Conservation (phyloP, 257 asterid genomes). For the Jacaranda copaia region DNA sequence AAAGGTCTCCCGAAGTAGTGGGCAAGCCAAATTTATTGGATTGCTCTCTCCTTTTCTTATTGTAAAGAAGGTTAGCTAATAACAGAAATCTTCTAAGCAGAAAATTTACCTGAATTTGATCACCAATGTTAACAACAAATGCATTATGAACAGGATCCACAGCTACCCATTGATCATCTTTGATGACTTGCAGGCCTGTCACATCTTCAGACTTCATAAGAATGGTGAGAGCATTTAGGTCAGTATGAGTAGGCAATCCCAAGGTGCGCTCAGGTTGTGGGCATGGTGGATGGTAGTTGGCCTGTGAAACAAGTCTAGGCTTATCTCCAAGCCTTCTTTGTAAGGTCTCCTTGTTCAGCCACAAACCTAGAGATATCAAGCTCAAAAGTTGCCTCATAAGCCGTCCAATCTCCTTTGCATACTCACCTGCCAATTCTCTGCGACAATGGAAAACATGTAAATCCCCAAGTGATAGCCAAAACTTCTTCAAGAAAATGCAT, state of each 20-base stretch:
- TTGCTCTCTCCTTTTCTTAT: background rate
- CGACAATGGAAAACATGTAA: background rate
- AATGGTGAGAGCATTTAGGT: slow-evolving; percentile 15
- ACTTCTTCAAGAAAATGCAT: background rate
- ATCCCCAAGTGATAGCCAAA: no score
- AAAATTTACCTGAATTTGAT: slow-evolving; percentile 14
- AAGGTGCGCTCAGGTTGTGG: slow-evolving; percentile 15
- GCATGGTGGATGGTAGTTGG: slow-evolving; percentile 23
- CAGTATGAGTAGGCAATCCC: background rate
- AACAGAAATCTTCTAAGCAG: background rate
- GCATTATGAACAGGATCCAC: background rate
- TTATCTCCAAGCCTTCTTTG: background rate
- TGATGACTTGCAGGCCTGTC: background rate
- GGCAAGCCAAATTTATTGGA: background rate
- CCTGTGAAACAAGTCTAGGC: background rate
- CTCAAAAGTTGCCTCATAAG: slow-evolving; percentile 10
- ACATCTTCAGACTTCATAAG: slow-evolving; percentile 9
- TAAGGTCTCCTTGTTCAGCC: background rate
- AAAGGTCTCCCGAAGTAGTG: no score
- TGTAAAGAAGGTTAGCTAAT: background rate
- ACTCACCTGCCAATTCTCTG: slow-evolving; percentile 5
- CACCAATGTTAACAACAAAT: slow-evolving; percentile 2
- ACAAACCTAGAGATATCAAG: slow-evolving; percentile 18
- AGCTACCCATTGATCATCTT: slow-evolving; percentile 16
- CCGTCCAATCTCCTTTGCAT: slow-evolving; percentile 23